A percentile compares a stretch with the other conserved stretches of the same genome.
These are phyloP conservation scores for Sabuloglossum arenarium DNA, from an alignment of 495 filamentous ascomycete genomes.

Conservation along the genomic window DNA sequence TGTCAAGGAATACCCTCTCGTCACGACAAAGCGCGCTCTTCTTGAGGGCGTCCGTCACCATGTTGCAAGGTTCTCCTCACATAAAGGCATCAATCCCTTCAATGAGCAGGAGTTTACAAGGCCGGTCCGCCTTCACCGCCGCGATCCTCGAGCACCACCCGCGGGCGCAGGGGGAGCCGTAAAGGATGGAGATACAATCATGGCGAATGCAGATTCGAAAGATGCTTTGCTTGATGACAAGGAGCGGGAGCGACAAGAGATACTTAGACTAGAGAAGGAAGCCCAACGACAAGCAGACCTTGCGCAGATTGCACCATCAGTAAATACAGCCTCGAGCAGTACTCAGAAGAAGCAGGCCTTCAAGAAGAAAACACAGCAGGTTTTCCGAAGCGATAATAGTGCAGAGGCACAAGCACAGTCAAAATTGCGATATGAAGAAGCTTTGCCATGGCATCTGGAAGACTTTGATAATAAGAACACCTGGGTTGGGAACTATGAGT, in stretches of 20 bases:
- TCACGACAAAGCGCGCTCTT: constrained; percentile 60
- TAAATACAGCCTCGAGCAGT: constrained; percentile 27
- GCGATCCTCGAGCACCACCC: constrained; percentile 59
- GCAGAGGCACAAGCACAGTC: constrained; percentile 59
- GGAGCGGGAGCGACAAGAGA: constrained; percentile 51
- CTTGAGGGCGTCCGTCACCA: constrained; percentile 70
- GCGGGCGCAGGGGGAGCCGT: constrained; percentile 22
- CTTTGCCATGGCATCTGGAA: constrained; percentile 87
- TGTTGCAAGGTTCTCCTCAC: constrained; percentile 51
- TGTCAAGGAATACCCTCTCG: constrained; percentile 37
- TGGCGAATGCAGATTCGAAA: constrained; percentile 21
- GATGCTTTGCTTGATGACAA: constrained; percentile 34
- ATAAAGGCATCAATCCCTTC: constrained; percentile 44
- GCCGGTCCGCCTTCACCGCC: constrained; percentile 71
- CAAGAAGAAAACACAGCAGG: constrained; percentile 58
- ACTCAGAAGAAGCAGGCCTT: constrained; percentile 41
- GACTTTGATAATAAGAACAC: constrained; percentile 86
- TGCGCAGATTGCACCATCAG: constrained; percentile 66
- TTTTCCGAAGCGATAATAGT: constrained; percentile 31
- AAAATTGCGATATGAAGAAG: constrained; percentile 81
- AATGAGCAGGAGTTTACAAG: constrained; percentile 67
- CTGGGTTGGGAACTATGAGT: constrained; percentile 82
- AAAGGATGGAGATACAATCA: constrained; percentile 27
- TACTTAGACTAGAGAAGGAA: constrained; percentile 53
- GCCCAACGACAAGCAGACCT: constrained; percentile 63